phyloP scores from a whole-genome alignment of 2,329 filamentous ascomycete genomes.

The Allantophomopsis lycopodina region DNA sequence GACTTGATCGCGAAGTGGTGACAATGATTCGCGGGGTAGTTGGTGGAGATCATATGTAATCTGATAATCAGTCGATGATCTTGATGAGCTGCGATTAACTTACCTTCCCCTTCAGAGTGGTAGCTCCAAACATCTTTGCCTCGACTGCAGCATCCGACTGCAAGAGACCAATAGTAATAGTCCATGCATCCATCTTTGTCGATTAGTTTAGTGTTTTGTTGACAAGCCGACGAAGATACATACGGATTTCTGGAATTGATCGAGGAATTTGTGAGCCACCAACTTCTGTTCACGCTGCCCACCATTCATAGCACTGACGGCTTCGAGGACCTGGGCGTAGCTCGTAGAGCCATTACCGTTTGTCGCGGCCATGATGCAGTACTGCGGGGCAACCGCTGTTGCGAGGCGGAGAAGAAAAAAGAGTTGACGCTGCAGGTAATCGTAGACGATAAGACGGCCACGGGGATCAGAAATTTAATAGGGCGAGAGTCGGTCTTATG shows the following conservation, averaged over 20 bases:
- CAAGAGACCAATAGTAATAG: constrained; percentile 71
- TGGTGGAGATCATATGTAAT: constrained; percentile 95
- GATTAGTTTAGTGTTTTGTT: constrained; percentile 8
- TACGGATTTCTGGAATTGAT: constrained; percentile 97
- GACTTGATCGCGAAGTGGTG: constrained; percentile 70
- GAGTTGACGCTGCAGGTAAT: too few relatives aligned
- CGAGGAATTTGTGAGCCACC: constrained; percentile 80
- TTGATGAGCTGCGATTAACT: constrained; percentile 8
- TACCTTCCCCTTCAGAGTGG: constrained; percentile 97
- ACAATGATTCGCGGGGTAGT: constrained; percentile 61
- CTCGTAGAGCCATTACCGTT: constrained; percentile 53
- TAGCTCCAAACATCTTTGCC: constrained; percentile 89
- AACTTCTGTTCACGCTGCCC: constrained; percentile 72
- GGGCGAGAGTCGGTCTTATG: too few relatives aligned
- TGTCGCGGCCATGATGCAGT: constrained; percentile 44
- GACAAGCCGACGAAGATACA: constrained; percentile 21
- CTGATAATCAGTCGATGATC: constrained; percentile 31
- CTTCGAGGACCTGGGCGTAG: constrained; percentile 76
- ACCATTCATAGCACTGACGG: constrained; percentile 84
- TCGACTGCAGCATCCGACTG: constrained; percentile 71
- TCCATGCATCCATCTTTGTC: constrained; percentile 74
- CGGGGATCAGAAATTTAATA: too few relatives aligned
- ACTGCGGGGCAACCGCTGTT: too few relatives aligned
- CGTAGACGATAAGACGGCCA: too few relatives aligned
- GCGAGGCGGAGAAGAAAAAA: too few relatives aligned